Evolutionary conservation across 2,329 filamentous ascomycete genomes (phyloP).

Genomic region (Epichloe sylvatica): DNA sequence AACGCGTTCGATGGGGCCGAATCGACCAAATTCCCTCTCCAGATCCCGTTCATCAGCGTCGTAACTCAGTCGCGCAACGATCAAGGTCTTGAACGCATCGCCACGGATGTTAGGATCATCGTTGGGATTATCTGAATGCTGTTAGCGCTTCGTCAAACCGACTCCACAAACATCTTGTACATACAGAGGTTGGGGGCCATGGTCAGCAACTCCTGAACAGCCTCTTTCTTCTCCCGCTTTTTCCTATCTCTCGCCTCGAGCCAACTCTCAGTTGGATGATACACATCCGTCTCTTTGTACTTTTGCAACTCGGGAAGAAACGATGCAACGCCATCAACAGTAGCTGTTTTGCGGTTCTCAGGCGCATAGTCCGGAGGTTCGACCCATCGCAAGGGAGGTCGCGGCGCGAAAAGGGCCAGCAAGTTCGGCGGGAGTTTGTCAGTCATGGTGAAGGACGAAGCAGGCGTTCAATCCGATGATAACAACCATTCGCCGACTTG

Average conservation of each 20-base stretch:
- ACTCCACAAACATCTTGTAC: conserved; percentile 9
- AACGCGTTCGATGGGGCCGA: conserved; percentile 86
- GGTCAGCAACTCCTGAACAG: conserved; percentile 46
- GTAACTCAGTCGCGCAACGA: conserved; percentile 82
- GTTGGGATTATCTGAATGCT: conserved; percentile 54
- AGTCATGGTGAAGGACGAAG: conserved; percentile 49
- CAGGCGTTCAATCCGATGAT: background rate
- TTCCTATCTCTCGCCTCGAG: conserved; percentile 73
- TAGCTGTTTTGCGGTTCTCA: conserved; percentile 63
- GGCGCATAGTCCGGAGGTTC: conserved; percentile 70
- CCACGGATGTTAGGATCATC: conserved; percentile 83
- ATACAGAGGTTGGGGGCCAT: conserved; percentile 53
- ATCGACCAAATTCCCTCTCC: conserved; percentile 84
- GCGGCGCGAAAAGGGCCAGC: conserved; percentile 91
- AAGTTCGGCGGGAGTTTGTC: conserved; percentile 91
- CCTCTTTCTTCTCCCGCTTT: conserved; percentile 64
- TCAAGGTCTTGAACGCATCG: conserved; percentile 88
- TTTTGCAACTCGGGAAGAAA: conserved; percentile 61
- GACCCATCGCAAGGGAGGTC: conserved; percentile 81
- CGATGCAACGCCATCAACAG: conserved; percentile 58
- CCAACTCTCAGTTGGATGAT: conserved; percentile 82
- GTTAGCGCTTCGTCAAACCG: background rate
- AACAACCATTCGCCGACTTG: background rate
- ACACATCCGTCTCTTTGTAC: conserved; percentile 65
- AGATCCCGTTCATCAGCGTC: conserved; percentile 80